Base-by-base conservation (phyloP, 768 basidiomycete genomes). In the Scleroderma bovista region DNA sequence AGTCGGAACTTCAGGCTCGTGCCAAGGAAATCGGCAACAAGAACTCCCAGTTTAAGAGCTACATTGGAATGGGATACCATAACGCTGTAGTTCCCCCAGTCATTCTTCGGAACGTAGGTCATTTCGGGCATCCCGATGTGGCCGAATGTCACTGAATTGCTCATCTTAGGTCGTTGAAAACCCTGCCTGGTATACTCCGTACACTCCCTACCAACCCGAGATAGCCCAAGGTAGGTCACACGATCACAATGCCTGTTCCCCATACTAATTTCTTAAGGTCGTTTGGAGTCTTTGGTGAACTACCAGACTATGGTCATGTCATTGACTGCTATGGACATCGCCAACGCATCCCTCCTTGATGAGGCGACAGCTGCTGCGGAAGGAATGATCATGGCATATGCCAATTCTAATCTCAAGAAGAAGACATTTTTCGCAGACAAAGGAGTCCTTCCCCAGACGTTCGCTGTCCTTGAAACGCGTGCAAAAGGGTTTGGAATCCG, bases 11-110 rank as follows among this genome's bases (percentile, higher is more conserved):
- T 37, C 73, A 84, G 48, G 69, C 73, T 17, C 74, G 88, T 47
- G 93, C 89, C 1, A 85, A 83, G 62, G 77, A 78, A 57, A 71
- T 98, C 10, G 93, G 83, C n/a, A 70, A 63, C 15, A 75, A 79
- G 64, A 98, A 99, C 69, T 80, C 85, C 69, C 72, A 79, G 6
- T 87, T 86, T 68, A 89, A 86, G 75, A 94, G 84, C 62, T 98
- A 93, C 68, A 99, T 98, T 62, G 96, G 96, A 32, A 93, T 97
- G 92, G 95, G 96, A 9, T 99, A 96, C 69, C 90, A 94, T 63
- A 84, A 84, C 57, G 92, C 93, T 3, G 90, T 95, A 41, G 89
- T 95, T 5, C 94, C 94, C n/a, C 88, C 90, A 8, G 92, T 96
- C 44, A 92, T 96, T 67, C 75, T 95, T 59, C 86, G 94, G 54